Base-by-base conservation (phyloP, 2,329 filamentous ascomycete genomes). In the Nemania sp. region DNA sequence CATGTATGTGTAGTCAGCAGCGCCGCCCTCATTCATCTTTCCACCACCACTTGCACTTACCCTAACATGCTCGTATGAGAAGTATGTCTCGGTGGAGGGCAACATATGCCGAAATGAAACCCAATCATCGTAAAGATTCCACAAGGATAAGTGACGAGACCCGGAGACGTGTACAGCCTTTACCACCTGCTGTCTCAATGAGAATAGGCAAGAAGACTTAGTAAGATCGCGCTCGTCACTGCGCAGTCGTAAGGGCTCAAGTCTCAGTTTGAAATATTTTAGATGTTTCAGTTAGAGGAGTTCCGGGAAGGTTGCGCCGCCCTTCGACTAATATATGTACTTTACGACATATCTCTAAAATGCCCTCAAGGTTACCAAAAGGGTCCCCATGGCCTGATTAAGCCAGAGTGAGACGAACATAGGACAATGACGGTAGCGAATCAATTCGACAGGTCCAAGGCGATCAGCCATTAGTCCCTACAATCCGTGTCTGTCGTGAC, bases 301-400 rank as follows among this genome's bases (percentile, higher is more conserved):
- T 53, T 32, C 29, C 22, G 24, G 18, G 3, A 29, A 6, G 20
- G 2, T 41, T 61, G 22, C 20, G 41, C 22, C 20, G 38, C 6
- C n/a, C 24, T 35, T 32, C 47, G 13, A 8, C 24, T 24, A 8
- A 38, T 67, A 61, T 68, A 58, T 65, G 38, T 69, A 63, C 43
- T 51, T 2, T 10, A 20, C 18, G 3, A 15, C 45, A 24, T 60
- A 27, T 59, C 22, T 26, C 18, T 5, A 27, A 47, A 63, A 41
- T 51, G 38, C 63, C 66, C 56, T 66, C 69, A 66, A 62, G 66
- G 68, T 69, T 54, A 58, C 69, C 69, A 64, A 41, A 66, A 61
- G 55, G 69, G 69, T 70, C 43, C 68, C 66, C 69, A 53, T 43
- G 18, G 27, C 41, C 41, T 27, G 35, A 51, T 62, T 41, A 43